Evolutionary conservation across 495 filamentous ascomycete species (phyloP), one percentile per base, ranked within the genome.

Genomic region (Hypoxylon intermedium): DNA sequence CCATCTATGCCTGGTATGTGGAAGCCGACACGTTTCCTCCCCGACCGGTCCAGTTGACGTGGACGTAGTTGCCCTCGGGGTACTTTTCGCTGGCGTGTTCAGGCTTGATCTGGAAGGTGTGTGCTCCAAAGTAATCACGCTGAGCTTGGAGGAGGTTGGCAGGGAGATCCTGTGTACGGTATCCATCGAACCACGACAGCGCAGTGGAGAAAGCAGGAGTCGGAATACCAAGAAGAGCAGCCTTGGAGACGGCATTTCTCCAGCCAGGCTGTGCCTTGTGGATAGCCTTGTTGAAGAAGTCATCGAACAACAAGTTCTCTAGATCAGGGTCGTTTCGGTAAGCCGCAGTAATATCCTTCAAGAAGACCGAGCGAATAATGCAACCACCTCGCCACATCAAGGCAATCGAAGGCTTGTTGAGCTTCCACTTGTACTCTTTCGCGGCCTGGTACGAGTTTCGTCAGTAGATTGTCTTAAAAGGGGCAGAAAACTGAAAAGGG

Each of bases 361-460:
- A 81, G 91, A 98, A 98, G 73, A 98, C 94, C 61, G 95, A 98
- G 77, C 94, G 94, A 80, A 98, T 98, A 74, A 98, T 98, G 87
- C 94, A 98, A 57, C 94, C 94, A 79, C 94, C 94, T 75, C 94
- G 91, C 94, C 94, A 98, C 94, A 98, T 98, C 73, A 98, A 87
- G 60, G 94, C 94, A 72, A 98, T 98, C 60, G 96, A 96, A 53
- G 94, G 94, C 87, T 97, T 98, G 87, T 98, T 97, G 51, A 98
- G 87, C 86, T 98, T 97, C 94, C 94, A 98, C 54, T 73, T 68
- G 82, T 95, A 98, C 74, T 97, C 89, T 77, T 90, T 93, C 74
- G 93, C 94, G 66, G 94, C 93, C 92, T 82, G 55, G 48, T 37
- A 51, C 62, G 9, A 24, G n/a, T 43, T 45, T 30, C 11, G 63